Conservation (phyloP, 208 protist genomes). For the Wallacemonas rigidus region DNA sequence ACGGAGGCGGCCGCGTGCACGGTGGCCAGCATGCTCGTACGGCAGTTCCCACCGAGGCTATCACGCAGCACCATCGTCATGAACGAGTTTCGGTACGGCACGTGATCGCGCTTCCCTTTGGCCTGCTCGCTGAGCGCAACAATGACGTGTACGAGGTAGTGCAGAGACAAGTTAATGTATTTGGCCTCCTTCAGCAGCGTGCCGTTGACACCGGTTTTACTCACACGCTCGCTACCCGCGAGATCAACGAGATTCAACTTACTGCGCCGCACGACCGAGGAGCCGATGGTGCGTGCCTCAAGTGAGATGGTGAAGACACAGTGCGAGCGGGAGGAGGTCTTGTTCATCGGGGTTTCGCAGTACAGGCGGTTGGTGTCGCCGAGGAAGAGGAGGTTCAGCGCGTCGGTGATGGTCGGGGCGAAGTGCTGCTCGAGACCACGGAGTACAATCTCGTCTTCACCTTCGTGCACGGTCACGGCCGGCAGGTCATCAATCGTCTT, state of each 20-base stretch:
- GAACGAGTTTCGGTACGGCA: slow-evolving; percentile 95
- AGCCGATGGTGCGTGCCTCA: slow-evolving; percentile 52
- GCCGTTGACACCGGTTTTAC: slow-evolving; percentile 83
- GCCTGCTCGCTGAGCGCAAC: slow-evolving; percentile 83
- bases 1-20: slow-evolving; percentile 60
- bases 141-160: slow-evolving; percentile 89
- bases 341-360: slow-evolving; percentile 93
- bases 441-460: slow-evolving; percentile 64
- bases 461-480: slow-evolving; percentile 64
- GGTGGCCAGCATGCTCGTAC: slow-evolving; percentile 92
- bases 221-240: slow-evolving; percentile 91
- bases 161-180: slow-evolving; percentile 93
- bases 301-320: slow-evolving; percentile 89
- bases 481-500: slow-evolving; percentile 72
- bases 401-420: slow-evolving; percentile 71
- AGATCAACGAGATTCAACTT: slow-evolving; percentile 93
- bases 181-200: slow-evolving; percentile 75
- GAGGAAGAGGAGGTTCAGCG: slow-evolving; percentile 83
- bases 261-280: slow-evolving; percentile 56
- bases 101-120: slow-evolving; percentile 80
- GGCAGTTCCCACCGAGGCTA: slow-evolving; percentile 95
- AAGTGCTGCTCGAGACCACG: slow-evolving; percentile 63
- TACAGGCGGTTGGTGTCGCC: slow-evolving; percentile 88
- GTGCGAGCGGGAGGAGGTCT: slow-evolving; percentile 91
- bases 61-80: slow-evolving; percentile 95